Evolutionary conservation across 208 protist genomes (phyloP).

Genomic region (Zelonia costaricensis): DNA sequence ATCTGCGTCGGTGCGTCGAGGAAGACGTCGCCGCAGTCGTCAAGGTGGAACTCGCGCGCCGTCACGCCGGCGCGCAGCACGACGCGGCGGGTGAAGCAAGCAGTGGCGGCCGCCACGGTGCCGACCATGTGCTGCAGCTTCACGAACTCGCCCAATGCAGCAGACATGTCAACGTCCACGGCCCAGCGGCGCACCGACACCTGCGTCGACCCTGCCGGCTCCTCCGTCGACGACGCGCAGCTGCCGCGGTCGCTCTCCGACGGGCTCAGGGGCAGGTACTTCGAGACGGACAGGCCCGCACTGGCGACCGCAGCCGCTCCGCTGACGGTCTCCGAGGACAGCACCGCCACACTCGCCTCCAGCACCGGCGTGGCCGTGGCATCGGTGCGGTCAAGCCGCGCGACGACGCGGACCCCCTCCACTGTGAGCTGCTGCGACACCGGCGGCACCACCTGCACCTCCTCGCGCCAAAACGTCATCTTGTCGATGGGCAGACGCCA

Average conservation of each 20-base stretch:
- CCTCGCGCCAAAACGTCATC: conserved; percentile 29
- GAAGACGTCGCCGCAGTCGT: conserved; percentile 41
- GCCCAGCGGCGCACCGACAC: conserved; percentile 24
- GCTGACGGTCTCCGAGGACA: conserved; percentile 21
- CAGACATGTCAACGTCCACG: conserved; percentile 19
- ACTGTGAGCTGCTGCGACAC: conserved; percentile 15
- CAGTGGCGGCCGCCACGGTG: not conserved
- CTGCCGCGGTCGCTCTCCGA: conserved; percentile 28
- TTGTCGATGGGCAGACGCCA: conserved; percentile 20
- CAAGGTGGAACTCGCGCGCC: conserved; percentile 34
- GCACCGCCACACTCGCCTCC: conserved; percentile 3
- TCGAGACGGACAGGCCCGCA: conserved; percentile 5
- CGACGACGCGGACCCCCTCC: conserved; percentile 12
- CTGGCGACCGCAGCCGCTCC: not conserved
- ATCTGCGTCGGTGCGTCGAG: conserved; percentile 45
- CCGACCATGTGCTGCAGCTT: conserved; percentile 23
- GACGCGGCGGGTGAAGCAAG: conserved; percentile 17
- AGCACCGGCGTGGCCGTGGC: conserved; percentile 1
- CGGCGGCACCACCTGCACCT: conserved; percentile 17
- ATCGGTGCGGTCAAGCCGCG: conserved; percentile 5
- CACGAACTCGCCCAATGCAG: conserved; percentile 14
- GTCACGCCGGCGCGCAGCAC: conserved; percentile 6
- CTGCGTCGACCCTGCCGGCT: conserved; percentile 18
- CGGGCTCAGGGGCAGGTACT: conserved; percentile 14
- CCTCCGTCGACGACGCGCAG: conserved; percentile 24